Conservation (phyloP, 1,284 basidiomycete genomes). For the Boletus semigastroideus region DNA sequence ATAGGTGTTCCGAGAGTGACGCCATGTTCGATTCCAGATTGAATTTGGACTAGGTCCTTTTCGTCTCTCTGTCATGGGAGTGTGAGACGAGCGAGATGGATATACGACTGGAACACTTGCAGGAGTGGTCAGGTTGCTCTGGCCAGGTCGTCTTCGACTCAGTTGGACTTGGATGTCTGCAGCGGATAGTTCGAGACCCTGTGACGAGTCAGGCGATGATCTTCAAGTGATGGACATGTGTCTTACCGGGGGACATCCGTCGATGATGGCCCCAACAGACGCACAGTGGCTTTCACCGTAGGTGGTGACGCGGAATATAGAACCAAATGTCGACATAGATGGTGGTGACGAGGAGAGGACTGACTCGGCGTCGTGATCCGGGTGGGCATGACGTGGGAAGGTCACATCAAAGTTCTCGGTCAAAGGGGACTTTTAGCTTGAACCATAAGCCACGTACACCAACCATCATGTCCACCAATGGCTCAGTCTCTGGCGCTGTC, state of each 20-base stretch:
- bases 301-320: constrained; percentile 91
- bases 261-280: constrained; percentile 96
- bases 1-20: constrained; percentile 98
- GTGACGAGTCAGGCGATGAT: constrained; percentile 16
- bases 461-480: constrained; percentile 38
- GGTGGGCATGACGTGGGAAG: constrained; percentile 24
- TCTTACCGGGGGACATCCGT: constrained; percentile 91
- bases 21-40: constrained; percentile 92
- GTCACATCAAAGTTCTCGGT: background rate
- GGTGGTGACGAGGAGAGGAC: constrained; percentile 6
- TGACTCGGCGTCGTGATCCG: background rate
- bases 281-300: constrained; percentile 98
- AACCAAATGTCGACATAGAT: constrained; percentile 91
- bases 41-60: constrained; percentile 92
- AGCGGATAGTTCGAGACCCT: constrained; percentile 83
- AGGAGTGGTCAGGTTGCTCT: constrained; percentile 95
- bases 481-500: constrained; percentile 27
- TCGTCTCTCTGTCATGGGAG: constrained; percentile 78
- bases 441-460: background rate
- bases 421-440: constrained; percentile 1
- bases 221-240: constrained; percentile 1
- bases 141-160: constrained; percentile 89
- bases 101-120: constrained; percentile 46
- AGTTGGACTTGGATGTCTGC: constrained; percentile 92
- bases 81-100: constrained; percentile 5